phyloP scores from a whole-genome alignment of 768 basidiomycete genomes.

The Dentipellis fragilis region DNA sequence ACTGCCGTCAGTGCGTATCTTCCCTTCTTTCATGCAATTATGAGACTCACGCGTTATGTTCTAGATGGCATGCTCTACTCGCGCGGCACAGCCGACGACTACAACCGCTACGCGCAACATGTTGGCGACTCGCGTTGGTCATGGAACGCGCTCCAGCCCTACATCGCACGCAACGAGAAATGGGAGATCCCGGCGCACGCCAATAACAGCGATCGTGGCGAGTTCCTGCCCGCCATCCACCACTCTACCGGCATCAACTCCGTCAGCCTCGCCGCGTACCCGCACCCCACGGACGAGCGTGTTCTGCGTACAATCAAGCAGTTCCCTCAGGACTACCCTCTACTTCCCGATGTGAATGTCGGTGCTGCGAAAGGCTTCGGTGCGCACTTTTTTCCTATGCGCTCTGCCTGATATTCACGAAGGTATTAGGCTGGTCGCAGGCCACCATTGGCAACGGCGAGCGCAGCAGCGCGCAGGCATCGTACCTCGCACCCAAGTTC shows the following conservation, averaged over 20 bases:
- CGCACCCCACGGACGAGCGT: constrained; percentile 18
- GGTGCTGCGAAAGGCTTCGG: constrained; percentile 32
- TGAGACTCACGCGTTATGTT: neutral
- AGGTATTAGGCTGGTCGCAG: neutral
- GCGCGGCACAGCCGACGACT: constrained; percentile 19
- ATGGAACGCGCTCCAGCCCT: neutral
- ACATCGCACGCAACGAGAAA: constrained; percentile 24
- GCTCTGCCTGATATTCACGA: neutral
- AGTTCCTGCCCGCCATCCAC: constrained; percentile 30
- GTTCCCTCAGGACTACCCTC: constrained; percentile 27
- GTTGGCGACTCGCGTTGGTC: constrained; percentile 20
- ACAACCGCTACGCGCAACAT: constrained; percentile 15
- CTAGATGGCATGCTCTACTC: constrained; percentile 20
- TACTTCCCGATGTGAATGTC: constrained; percentile 31
- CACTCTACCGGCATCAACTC: constrained; percentile 26
- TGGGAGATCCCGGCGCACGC: constrained; percentile 26
- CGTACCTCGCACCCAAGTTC: constrained; percentile 1
- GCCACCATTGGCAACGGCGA: constrained; percentile 1
- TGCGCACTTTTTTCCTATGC: constrained; percentile 11
- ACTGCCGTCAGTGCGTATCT: constrained; percentile 15
- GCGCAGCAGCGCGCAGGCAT: constrained; percentile 1
- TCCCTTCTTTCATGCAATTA: neutral
- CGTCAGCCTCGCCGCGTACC: constrained; percentile 1
- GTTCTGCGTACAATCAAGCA: constrained; percentile 28
- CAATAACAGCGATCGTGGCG: constrained; percentile 24